Percentiles rank a stretch among this genome's conserved stretches.
These are phyloP conservation scores for Gracilaria gracilis DNA, from an alignment of 23 red algal genomes.

Conservation along the genomic window DNA sequence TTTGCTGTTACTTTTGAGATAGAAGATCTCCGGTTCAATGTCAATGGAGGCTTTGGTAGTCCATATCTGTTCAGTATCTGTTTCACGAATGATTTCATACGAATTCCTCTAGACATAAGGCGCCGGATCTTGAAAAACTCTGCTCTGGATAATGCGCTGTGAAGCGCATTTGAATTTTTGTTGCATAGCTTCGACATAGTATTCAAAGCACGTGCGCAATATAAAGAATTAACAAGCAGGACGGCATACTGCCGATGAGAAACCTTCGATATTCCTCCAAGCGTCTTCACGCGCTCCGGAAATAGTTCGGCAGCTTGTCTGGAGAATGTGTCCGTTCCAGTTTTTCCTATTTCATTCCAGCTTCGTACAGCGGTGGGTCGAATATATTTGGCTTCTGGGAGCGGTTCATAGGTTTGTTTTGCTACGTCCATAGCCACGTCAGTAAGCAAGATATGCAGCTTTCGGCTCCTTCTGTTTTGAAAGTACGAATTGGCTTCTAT, in stretches of 20 bases:
- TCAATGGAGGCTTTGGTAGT: not conserved
- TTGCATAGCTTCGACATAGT: not conserved
- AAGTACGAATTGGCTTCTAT: not conserved
- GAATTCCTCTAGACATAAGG: not conserved
- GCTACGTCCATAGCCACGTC: not conserved
- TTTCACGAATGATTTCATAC: not conserved
- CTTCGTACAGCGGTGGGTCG: not conserved
- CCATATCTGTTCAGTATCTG: not conserved
- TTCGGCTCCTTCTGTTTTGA: not conserved
- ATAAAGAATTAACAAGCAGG: constrained; percentile 3
- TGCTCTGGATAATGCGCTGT: not conserved
- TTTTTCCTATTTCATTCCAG: constrained; percentile 50
- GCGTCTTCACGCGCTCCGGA: not conserved
- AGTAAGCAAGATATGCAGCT: not conserved
- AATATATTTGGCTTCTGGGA: constrained; percentile 7
- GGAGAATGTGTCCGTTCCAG: constrained; percentile 17
- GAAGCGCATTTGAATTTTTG: not conserved
- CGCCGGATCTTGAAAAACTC: not conserved
- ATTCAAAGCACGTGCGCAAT: not conserved
- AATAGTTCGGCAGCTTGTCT: constrained; percentile 11
- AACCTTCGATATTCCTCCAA: constrained; percentile 21
- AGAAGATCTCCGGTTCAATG: no score
- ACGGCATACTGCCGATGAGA: constrained; percentile 1
- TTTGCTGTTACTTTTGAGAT: no score
- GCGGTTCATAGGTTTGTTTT: not conserved